Conservation (phyloP, 106 monocot species). For the Xerophyta viscosa region DNA sequence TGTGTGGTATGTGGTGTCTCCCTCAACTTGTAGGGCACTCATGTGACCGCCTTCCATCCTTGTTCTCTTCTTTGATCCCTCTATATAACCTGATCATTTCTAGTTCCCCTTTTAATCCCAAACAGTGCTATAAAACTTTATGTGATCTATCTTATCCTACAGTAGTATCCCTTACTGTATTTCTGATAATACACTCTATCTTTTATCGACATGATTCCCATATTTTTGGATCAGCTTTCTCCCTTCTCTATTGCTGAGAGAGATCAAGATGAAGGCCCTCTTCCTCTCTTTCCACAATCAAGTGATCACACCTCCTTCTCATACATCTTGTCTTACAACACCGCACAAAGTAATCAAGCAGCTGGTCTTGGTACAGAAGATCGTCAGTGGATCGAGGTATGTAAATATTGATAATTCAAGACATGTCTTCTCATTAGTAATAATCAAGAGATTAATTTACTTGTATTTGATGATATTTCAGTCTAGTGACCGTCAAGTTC, state of each 20-base stretch:
- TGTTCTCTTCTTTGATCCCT: conserved; percentile 1
- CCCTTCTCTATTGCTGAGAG: conserved; percentile 1
- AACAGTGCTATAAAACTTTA: neutral
- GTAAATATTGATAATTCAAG: too few relatives aligned
- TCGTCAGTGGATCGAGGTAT: neutral
- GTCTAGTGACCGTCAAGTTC: neutral
- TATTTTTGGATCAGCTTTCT: neutral
- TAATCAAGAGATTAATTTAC: too few relatives aligned
- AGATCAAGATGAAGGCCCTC: neutral
- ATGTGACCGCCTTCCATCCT: conserved; percentile 2
- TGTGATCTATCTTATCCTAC: neutral
- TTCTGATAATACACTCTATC: neutral
- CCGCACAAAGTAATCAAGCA: neutral
- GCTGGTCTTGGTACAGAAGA: neutral
- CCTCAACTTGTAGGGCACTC: neutral
- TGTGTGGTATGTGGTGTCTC: too few relatives aligned
- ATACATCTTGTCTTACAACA: conserved; percentile 1
- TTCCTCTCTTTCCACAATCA: neutral
- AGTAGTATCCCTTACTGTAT: neutral
- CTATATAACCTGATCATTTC: neutral
- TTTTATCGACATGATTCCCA: neutral
- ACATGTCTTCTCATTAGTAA: neutral
- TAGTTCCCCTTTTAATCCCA: neutral
- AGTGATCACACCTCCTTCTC: neutral
- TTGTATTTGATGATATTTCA: neutral